Evolutionary conservation across 2,329 filamentous ascomycete species (phyloP).

Genomic region (Penicillium olsonii): DNA sequence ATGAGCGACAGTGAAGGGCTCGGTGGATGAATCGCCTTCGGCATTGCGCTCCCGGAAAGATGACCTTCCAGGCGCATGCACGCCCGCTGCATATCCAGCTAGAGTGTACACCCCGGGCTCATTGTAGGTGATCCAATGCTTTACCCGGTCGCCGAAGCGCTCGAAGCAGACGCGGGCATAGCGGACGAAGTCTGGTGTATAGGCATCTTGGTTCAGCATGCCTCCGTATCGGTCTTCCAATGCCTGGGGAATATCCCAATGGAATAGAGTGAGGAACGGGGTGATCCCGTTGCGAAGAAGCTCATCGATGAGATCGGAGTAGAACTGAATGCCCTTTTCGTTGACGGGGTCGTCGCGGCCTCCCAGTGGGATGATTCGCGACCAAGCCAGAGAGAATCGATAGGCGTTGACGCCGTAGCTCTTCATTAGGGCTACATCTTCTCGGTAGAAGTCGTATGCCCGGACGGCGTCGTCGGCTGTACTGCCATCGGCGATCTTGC

Average conservation of each 20-base stretch:
- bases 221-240: constrained; percentile 77
- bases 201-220: constrained; percentile 72
- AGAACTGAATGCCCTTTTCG: constrained; percentile 72
- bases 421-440: constrained; percentile 75
- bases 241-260: constrained; percentile 78
- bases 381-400: constrained; percentile 75
- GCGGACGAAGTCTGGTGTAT: constrained; percentile 72
- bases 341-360: constrained; percentile 76
- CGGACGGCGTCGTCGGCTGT: constrained; percentile 75
- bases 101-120: constrained; percentile 80
- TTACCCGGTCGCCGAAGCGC: constrained; percentile 69
- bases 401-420: constrained; percentile 70
- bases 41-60: constrained; percentile 69
- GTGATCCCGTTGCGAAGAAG: constrained; percentile 70
- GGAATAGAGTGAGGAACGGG: constrained; percentile 76
- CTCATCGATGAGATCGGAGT: constrained; percentile 73
- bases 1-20: constrained; percentile 77
- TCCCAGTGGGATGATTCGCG: constrained; percentile 75
- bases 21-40: constrained; percentile 71
- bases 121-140: constrained; percentile 85
- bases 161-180: constrained; percentile 76
- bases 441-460: constrained; percentile 72
- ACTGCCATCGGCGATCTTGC: constrained; percentile 74
- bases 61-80: constrained; percentile 74
- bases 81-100: constrained; percentile 71